Conservation (phyloP, 257 asterid genomes). For the Ehretia macrophylla region DNA sequence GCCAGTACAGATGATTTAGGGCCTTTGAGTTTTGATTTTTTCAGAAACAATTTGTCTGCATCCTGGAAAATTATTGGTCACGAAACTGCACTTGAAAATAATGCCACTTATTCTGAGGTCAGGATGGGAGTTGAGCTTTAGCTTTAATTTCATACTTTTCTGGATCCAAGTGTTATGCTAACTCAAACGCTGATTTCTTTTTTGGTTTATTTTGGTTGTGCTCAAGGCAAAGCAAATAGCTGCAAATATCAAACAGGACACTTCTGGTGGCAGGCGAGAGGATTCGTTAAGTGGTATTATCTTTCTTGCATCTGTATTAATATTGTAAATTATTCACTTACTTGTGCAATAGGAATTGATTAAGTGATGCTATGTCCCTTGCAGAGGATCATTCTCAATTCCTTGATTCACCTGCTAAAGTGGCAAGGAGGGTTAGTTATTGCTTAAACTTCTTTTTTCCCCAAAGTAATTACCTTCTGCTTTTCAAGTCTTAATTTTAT, state of each 20-base stretch:
- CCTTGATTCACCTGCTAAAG: slow-evolving; percentile 52
- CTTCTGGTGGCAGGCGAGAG: slow-evolving; percentile 38
- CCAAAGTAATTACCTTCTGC: background rate
- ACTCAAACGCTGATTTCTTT: slow-evolving; percentile 21
- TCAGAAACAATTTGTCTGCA: slow-evolving; percentile 60
- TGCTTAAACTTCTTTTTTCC: background rate
- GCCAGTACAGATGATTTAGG: slow-evolving; percentile 68
- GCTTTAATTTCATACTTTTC: slow-evolving; percentile 9
- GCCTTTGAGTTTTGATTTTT: slow-evolving; percentile 60
- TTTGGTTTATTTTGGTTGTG: slow-evolving; percentile 14
- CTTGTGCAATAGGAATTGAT: background rate
- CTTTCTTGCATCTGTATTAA: slow-evolving; percentile 1
- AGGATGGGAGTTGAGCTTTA: slow-evolving; percentile 17
- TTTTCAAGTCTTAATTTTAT: slow-evolving; percentile 4
- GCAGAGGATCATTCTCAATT: slow-evolving; percentile 56
- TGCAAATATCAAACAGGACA: slow-evolving; percentile 40
- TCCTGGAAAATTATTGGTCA: slow-evolving; percentile 63
- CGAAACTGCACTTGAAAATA: slow-evolving; percentile 27
- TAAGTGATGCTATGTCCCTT: slow-evolving; percentile 20
- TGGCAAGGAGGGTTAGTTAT: slow-evolving; percentile 69
- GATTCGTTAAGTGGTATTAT: slow-evolving; percentile 44
- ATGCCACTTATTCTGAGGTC: slow-evolving; percentile 49
- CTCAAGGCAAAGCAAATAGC: slow-evolving; percentile 36
- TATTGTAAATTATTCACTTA: slow-evolving; percentile 13
- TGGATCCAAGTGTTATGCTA: background rate